Conservation (phyloP, 2,329 filamentous ascomycete species). For the Aspergillus latus region DNA sequence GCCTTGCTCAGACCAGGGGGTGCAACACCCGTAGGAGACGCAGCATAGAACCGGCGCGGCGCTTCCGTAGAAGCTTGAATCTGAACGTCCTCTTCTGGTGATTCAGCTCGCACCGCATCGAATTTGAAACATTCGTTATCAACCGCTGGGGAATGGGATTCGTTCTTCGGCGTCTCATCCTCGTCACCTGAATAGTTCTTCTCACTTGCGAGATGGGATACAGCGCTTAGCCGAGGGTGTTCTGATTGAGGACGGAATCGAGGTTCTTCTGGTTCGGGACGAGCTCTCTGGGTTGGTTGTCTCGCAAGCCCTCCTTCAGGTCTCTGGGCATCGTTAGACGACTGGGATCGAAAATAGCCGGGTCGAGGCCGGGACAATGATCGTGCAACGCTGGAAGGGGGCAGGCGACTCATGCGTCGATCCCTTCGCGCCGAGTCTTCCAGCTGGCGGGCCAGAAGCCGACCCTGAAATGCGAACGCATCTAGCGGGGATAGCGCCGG, state of each 20-base stretch:
- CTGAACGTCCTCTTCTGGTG: slow-evolving; percentile 31
- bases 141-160: slow-evolving; percentile 20
- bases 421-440: slow-evolving; percentile 74
- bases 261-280: slow-evolving; percentile 45
- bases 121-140: slow-evolving; percentile 21
- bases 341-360: slow-evolving; percentile 74
- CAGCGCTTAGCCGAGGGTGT: slow-evolving; percentile 70
- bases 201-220: slow-evolving; percentile 43
- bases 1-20: slow-evolving; percentile 28
- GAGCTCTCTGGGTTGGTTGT: slow-evolving; percentile 42
- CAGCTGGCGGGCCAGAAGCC: slow-evolving; percentile 81
- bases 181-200: slow-evolving; percentile 39
- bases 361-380: slow-evolving; percentile 76
- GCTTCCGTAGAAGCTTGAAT: slow-evolving; percentile 18
- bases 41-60: slow-evolving; percentile 24
- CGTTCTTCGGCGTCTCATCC: slow-evolving; percentile 33
- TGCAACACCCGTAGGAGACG: slow-evolving; percentile 12
- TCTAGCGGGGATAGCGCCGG: slow-evolving; percentile 92
- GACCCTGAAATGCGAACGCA: slow-evolving; percentile 89
- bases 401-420: slow-evolving; percentile 78
- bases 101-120: slow-evolving; percentile 32
- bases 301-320: slow-evolving; percentile 25
- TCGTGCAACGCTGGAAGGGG: slow-evolving; percentile 77
- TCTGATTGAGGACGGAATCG: slow-evolving; percentile 66
- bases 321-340: slow-evolving; percentile 48